phyloP scores from a whole-genome alignment of 768 basidiomycete species.

The Termitomyces sp. region DNA sequence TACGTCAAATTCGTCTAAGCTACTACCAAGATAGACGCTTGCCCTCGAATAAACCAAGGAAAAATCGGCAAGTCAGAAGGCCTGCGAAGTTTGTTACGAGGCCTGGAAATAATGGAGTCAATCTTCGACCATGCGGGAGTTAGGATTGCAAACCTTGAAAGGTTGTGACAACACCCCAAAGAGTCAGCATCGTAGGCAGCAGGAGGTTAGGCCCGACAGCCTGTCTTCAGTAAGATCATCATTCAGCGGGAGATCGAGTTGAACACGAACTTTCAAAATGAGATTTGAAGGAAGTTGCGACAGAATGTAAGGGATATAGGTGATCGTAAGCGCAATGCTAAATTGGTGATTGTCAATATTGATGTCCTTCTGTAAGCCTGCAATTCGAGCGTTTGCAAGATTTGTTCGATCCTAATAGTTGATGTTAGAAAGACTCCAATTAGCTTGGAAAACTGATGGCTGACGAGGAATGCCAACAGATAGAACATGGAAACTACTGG shows the following conservation, averaged over 20 bases:
- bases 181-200: neutral
- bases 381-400: neutral
- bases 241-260: neutral
- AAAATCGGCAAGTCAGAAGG: neutral
- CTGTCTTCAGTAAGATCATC: neutral
- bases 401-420: neutral
- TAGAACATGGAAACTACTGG: neutral
- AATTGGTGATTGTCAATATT: neutral
- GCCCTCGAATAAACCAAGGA: constrained; percentile 1
- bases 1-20: neutral
- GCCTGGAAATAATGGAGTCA: neutral
- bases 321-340: neutral
- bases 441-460: neutral
- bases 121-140: neutral
- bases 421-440: neutral
- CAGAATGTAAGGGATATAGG: neutral
- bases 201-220: neutral
- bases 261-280: neutral
- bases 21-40: neutral
- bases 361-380: neutral
- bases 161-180: neutral
- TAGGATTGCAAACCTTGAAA: neutral
- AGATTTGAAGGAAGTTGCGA: neutral
- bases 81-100: neutral
- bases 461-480: neutral